These are phyloP conservation scores for Fraxinus americana DNA, from an alignment of 257 asterid species.

Conservation along the genomic window DNA sequence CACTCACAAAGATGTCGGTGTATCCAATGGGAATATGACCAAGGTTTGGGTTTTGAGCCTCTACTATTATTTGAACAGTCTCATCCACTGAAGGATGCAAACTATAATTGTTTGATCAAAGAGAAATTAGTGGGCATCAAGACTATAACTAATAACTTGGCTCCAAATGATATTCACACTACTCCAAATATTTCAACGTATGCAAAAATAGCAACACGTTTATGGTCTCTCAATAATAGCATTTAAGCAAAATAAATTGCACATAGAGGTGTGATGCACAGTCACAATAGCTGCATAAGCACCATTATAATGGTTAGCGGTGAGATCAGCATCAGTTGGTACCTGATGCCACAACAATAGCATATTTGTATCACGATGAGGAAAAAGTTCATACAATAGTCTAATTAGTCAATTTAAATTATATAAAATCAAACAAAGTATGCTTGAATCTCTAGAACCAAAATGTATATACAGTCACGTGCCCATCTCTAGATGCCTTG, in stretches of 20 bases:
- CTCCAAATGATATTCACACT: not conserved
- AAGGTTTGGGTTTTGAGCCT: no score
- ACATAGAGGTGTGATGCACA: not conserved
- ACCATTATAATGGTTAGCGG: not conserved
- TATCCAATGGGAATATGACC: no score
- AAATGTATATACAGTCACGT: not conserved
- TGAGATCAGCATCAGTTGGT: not conserved
- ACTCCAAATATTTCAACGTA: not conserved
- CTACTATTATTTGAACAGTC: no score
- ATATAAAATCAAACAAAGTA: not conserved
- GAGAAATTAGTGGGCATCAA: no score
- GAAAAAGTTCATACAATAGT: not conserved
- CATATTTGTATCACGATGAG: not conserved
- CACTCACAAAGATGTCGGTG: no score
- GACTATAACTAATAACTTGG: no score
- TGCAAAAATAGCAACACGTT: not conserved
- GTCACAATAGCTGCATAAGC: constrained; percentile 4
- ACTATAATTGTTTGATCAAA: no score
- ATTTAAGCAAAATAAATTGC: not conserved
- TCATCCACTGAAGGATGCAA: no score
- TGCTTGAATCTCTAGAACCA: not conserved
- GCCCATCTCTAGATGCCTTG: not conserved
- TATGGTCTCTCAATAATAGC: not conserved
- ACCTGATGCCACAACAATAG: not conserved
- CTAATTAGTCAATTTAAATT: not conserved